Base-by-base conservation (phyloP, 2,329 filamentous ascomycete species). In the Fusarium humuli region DNA sequence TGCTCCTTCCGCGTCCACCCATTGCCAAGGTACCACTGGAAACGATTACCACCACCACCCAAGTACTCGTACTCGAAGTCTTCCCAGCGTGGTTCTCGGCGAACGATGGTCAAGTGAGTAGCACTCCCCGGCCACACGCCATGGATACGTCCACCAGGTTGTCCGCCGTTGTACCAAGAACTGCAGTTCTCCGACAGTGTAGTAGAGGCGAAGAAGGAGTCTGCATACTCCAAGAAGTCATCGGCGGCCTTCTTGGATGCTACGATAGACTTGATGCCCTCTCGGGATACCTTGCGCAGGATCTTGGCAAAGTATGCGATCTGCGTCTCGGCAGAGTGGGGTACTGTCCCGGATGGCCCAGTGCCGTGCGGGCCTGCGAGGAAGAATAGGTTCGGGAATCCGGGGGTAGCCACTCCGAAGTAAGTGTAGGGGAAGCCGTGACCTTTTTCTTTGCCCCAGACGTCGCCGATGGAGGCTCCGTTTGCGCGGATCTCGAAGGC, bases 51-150 rank as follows among this genome's bases (percentile, higher is more conserved):
- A 22, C 18, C 5, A 18, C 18, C 13, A 27, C 12, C 22, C 18
- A 53, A 16, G 16, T 56, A 29, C 27, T 46, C 22, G 6, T 56
- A 56, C 18, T 56, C 30, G 3, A 56, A 56, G 8, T 56, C 53
- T 20, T 56, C 53, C 53, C 53, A 56, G 1, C 53, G 53, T 13
- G 53, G 53, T 11, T 47, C 29, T 14, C 40, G 41, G 6, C 41
- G 53, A 13, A 40, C 30, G 6, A 37, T 25, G 5, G 29, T 56
- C 13, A 48, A n/a, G n/a, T 56, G 53, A 6, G 42, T 25, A 25
- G 53, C 53, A 47, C 53, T 56, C 5, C 53, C 53, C 10, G 53
- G 53, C 53, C 53, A 56, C 6, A 48, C 22, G 5, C 53, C 53
- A 25, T 47, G 42, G 6, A 56, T 56, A 1, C 53, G 41, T 11